Percentiles rank a stretch among this genome's conserved stretches.
Evolutionary conservation across 345 rosid species (phyloP).

Genomic region (Murraya paniculata): DNA sequence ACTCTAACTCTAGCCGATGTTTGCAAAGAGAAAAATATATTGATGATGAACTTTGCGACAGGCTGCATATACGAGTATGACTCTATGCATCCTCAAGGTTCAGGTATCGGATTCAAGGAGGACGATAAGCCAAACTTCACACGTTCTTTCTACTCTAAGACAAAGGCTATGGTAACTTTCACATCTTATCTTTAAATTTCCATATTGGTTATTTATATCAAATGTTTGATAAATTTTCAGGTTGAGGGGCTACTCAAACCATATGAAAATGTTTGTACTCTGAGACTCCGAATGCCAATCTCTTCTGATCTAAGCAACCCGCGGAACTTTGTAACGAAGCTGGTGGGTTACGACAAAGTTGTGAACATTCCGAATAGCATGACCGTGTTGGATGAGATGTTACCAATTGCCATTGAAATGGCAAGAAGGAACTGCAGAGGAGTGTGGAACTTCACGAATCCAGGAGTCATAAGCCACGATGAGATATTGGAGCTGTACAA

Average conservation of each 20-base stretch:
- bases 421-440: constrained; percentile 54
- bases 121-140: constrained; percentile 50
- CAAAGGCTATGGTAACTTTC: constrained; percentile 56
- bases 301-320: constrained; percentile 60
- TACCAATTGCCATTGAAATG: constrained; percentile 60
- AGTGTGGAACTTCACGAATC: constrained; percentile 63
- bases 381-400: constrained; percentile 61
- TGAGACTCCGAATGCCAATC: constrained; percentile 58
- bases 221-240: constrained; percentile 20
- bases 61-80: constrained; percentile 62
- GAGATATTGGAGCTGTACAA: constrained; percentile 57
- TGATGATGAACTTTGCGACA: constrained; percentile 58
- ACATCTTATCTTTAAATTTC: neutral
- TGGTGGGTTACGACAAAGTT: constrained; percentile 47
- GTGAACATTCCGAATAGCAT: constrained; percentile 63
- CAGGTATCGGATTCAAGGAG: constrained; percentile 56
- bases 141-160: constrained; percentile 57
- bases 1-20: constrained; percentile 54
- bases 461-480: constrained; percentile 57
- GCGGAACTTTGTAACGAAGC: constrained; percentile 49
- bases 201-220: neutral
- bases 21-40: constrained; percentile 37
- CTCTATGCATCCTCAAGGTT: constrained; percentile 44
- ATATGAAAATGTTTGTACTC: constrained; percentile 52
- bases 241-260: constrained; percentile 55